A percentile compares a stretch with the other conserved stretches of the same genome.
Evolutionary conservation across 1,139 yeast genomes (phyloP).

Genomic region (Lodderomyces orthopsilosis): DNA sequence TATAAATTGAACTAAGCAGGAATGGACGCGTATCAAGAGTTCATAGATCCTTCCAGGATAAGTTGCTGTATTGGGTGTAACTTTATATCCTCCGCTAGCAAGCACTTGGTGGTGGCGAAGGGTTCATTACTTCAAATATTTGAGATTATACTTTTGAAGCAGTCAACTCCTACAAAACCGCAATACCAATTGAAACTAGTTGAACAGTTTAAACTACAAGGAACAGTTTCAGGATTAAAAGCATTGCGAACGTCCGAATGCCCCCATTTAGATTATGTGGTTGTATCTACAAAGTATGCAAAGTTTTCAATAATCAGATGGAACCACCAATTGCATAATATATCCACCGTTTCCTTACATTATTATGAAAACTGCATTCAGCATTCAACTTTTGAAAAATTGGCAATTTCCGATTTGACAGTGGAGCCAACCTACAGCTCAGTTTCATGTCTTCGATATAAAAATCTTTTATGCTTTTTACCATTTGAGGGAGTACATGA

Average conservation of each 20-base stretch:
- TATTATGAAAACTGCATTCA: conserved; percentile 74
- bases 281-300: conserved; percentile 71
- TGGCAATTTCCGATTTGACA: conserved; percentile 48
- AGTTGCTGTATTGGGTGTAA: conserved; percentile 60
- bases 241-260: conserved; percentile 52
- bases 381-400: conserved; percentile 47
- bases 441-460: conserved; percentile 64
- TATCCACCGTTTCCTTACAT: conserved; percentile 78
- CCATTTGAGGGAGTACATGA: conserved; percentile 57
- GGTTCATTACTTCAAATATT: conserved; percentile 73
- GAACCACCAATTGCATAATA: conserved; percentile 51
- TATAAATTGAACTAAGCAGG: neutral
- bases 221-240: conserved; percentile 60
- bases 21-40: conserved; percentile 84
- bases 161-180: conserved; percentile 19
- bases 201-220: conserved; percentile 70
- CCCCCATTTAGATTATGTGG: conserved; percentile 54
- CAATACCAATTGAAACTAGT: conserved; percentile 49
- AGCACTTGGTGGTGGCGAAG: conserved; percentile 66
- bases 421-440: conserved; percentile 62
- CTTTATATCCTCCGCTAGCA: conserved; percentile 50
- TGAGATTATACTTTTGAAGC: conserved; percentile 33
- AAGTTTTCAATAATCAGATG: conserved; percentile 76
- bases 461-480: conserved; percentile 70
- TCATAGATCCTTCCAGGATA: conserved; percentile 77